A percentile compares a stretch with the other conserved stretches of the same genome.
phyloP scores from a whole-genome alignment of 305 asterid species.

The Vinca major region DNA sequence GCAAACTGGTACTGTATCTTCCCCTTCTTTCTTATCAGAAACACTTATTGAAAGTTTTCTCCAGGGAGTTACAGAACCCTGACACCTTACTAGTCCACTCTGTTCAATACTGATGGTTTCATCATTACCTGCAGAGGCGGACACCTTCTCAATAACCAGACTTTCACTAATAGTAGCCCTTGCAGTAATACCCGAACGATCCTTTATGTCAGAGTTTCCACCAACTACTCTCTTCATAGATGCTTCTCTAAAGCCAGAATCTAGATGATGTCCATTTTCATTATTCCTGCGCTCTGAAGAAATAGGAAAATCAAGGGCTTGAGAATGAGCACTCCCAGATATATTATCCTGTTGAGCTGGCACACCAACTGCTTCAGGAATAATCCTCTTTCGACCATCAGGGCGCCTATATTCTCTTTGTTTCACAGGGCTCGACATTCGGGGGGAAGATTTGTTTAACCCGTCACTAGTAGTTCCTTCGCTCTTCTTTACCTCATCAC shows the following conservation, averaged over 20 bases:
- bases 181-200: slow-evolving; percentile 61
- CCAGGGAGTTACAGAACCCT: slow-evolving; percentile 26
- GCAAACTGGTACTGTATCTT: slow-evolving; percentile 48
- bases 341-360: slow-evolving; percentile 43
- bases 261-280: slow-evolving; percentile 33
- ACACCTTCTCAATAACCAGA: slow-evolving; percentile 76
- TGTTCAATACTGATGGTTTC: slow-evolving; percentile 49
- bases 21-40: slow-evolving; percentile 63
- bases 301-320: slow-evolving; percentile 38
- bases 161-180: slow-evolving; percentile 73
- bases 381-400: slow-evolving; percentile 97
- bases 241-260: slow-evolving; percentile 39
- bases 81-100: slow-evolving; percentile 32
- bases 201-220: slow-evolving; percentile 45
- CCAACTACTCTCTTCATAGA: slow-evolving; percentile 34
- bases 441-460: slow-evolving; percentile 42
- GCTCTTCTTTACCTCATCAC: slow-evolving; percentile 43
- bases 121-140: slow-evolving; percentile 48
- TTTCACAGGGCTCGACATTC: slow-evolving; percentile 71
- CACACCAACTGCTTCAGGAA: slow-evolving; percentile 94
- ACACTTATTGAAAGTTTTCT: slow-evolving; percentile 56
- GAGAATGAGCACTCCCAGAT: slow-evolving; percentile 36
- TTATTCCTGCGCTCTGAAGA: slow-evolving; percentile 36
- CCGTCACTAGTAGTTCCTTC: slow-evolving; percentile 38
- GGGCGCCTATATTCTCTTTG: slow-evolving; percentile 94